Evolutionary conservation across 2,329 filamentous ascomycete species (phyloP), one percentile per base, ranked within the genome.

Genomic region (Aspergillus sp.): DNA sequence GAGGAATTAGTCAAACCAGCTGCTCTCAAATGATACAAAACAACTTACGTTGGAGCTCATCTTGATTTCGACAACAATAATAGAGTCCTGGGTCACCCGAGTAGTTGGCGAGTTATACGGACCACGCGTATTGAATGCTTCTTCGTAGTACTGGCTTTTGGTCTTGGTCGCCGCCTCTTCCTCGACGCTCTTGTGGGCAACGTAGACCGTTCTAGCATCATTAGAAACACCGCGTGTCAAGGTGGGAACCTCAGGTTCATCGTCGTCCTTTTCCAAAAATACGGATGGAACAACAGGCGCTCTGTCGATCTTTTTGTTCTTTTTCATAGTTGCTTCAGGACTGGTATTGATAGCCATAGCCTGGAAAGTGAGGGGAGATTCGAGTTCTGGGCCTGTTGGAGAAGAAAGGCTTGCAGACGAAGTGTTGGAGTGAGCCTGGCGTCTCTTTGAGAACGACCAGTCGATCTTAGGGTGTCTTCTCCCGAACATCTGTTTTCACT

Each of bases 51-150:
- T 78, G 33, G 79, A 76, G 51, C 84, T 86, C 5, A 81, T 81
- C 58, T 76, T 79, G 29, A 87, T 62, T 54, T 86, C 83, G 27
- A 77, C 79, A 49, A 83, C 67, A 36, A 88, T 75, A 30, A 82
- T 69, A 1, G 79, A 77, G 49, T 81, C 76, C 44, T 73, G 71
- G 6, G 67, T 68, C 9, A 81, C 62, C n/a, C 71, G 71, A 40
- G 76, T 73, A 47, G 66, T 70, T 12, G 66, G 60, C 6, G 61
- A 62, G 31, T 63, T 56, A 37, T 60, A 57, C 6, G 61, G 58
- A 44, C 64, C 64, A 36, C 69, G 62, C 10, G 59, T 49, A 2
- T 59, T 57, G 46, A 73, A 72, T 5, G 56, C 59, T 13, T 68
- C 64, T 30, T 65, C 63, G 43, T 67, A 73, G 47, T 69, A 70